Evolutionary conservation across 257 asterid species (phyloP), one percentile per base, ranked within the genome.

Genomic region (Nicotiana noctiflora): DNA sequence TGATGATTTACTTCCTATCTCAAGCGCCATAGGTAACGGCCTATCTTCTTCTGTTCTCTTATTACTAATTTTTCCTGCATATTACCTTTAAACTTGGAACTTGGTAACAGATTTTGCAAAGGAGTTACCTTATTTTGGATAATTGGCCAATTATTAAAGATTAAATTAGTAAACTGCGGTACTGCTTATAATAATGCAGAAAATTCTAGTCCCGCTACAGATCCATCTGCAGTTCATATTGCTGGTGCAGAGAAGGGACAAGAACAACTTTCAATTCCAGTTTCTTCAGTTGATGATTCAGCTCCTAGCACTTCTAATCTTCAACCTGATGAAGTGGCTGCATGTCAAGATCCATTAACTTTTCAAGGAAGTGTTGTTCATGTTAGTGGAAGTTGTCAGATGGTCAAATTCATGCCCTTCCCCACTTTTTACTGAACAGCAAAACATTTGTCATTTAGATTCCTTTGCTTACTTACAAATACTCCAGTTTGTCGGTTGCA

Each of bases 1-100:
- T 77, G 91, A 77, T 80, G 91, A 84, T 76, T 81, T 82, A 82
- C 88, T 83, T 85, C 86, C 87, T 65, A 87, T 76, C 27, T 59
- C 88, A 37, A 70, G 77, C 23, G 80, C 82, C 37, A 87, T 84
- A 75, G 85, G 76, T 76, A 82, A 91, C 85, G 6, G 21, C 31
- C 56, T 6, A n/a, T 53, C 18, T 40, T 66, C 55, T 21, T 65
- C 52, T 68, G 76, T 18, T 75, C 79, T 19, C 3, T 11, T 56
- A 6, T 59, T 75, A 1, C 61, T 80, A 44, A 64, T 19, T 59
- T 46, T 60, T 59, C 34, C 75, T 72, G 52, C 66, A 27, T 82
- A 72, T 77, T 66, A 17, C 74, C 49, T 12, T 21, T 21, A 59
- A 15, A 64, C n/a, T 77, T 77, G 9, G 81, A 12, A 53, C 81